Evolutionary conservation across 306 rosid species (phyloP).

Genomic region (Cucurbita argyrosperma): DNA sequence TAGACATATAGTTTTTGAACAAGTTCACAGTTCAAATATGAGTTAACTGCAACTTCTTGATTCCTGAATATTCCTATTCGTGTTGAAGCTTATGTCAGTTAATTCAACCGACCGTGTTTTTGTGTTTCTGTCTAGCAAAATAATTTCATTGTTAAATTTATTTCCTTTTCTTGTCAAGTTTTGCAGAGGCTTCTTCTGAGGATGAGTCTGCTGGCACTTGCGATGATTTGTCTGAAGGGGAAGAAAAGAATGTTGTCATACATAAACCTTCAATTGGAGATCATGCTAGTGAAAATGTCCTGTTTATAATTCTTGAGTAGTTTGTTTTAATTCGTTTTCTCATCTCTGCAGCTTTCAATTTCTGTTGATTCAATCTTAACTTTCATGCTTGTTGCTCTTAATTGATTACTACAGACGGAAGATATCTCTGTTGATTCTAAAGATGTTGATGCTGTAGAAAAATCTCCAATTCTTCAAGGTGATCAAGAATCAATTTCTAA

Average conservation of each 20-base stretch:
- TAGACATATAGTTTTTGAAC: neutral
- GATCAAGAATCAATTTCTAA: conserved; percentile 29
- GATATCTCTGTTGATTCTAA: conserved; percentile 7
- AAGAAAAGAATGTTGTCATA: conserved; percentile 11
- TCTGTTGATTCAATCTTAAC: neutral
- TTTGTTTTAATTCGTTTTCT: neutral
- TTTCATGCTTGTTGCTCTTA: conserved; percentile 6
- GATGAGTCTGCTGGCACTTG: conserved; percentile 21
- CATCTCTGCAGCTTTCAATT: neutral
- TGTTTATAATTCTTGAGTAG: neutral
- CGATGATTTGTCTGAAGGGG: conserved; percentile 17
- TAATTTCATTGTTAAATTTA: neutral
- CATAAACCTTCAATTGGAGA: conserved; percentile 16
- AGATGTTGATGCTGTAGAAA: conserved; percentile 16
- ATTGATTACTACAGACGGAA: conserved; percentile 15
- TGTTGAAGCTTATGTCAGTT: neutral
- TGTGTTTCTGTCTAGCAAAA: neutral
- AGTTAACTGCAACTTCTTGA: neutral
- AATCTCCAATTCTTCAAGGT: conserved; percentile 19
- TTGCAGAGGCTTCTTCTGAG: conserved; percentile 28
- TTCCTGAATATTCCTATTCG: neutral
- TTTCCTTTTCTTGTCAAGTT: conserved; percentile 14
- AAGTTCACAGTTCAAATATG: neutral
- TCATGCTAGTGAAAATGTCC: conserved; percentile 27
- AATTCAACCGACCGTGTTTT: neutral